These are phyloP conservation scores for Physcomitrellopsis africana DNA, from an alignment of 225 moss, liverwort and hornwort species.

Conservation along the genomic window DNA sequence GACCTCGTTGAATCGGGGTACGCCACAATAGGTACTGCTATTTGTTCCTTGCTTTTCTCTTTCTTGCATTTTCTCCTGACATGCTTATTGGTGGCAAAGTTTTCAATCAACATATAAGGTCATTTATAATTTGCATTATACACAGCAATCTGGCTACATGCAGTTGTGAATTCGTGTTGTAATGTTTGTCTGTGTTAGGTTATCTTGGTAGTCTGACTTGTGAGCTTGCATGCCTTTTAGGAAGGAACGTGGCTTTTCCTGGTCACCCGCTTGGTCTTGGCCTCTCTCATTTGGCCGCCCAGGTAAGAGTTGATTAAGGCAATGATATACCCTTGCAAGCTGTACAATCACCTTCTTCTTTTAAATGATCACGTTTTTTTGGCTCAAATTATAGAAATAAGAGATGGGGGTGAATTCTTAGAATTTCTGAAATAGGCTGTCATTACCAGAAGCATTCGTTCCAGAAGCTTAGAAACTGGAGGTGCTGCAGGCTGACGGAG, in stretches of 20 bases:
- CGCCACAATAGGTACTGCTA: conserved; percentile 79
- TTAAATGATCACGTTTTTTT: conserved; percentile 10
- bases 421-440: conserved; percentile 12
- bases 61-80: background rate
- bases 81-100: conserved; percentile 3
- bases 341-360: conserved; percentile 9
- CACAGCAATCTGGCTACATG: background rate
- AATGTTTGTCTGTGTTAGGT: conserved; percentile 5
- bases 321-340: conserved; percentile 21
- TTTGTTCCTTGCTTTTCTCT: conserved; percentile 26
- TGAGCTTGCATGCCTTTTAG: conserved; percentile 46
- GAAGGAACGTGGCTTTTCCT: conserved; percentile 94
- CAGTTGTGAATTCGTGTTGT: conserved; percentile 6
- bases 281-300: conserved; percentile 83
- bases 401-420: background rate
- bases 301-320: conserved; percentile 45
- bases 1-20: conserved; percentile 93
- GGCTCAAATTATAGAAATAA: conserved; percentile 1
- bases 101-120: conserved; percentile 1
- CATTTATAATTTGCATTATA: conserved; percentile 15
- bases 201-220: conserved; percentile 32
- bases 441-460: conserved; percentile 6
- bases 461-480: conserved; percentile 7
- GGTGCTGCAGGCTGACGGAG: conserved; percentile 1
- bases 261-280: conserved; percentile 96